Base-by-base conservation (phyloP, 2,329 filamentous ascomycete species). In the Paracorniculantispora psalliotae region DNA sequence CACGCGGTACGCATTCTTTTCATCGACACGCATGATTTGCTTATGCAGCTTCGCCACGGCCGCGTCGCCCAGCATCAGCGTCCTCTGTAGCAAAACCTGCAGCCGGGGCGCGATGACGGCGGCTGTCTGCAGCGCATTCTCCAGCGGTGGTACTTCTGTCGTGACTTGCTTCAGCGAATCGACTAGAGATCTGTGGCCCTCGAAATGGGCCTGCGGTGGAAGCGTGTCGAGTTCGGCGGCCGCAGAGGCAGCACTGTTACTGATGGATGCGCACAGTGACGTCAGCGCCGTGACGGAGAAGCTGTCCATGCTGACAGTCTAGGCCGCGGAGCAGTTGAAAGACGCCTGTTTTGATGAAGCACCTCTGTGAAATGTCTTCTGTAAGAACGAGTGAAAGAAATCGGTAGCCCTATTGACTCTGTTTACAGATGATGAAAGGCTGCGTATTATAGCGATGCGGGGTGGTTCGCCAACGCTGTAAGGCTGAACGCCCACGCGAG, bases 271-370 rank as follows among this genome's bases (percentile, higher is more conserved):
- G 52, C 68, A 69, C 10, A 68, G 64, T 0, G 71, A 68, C 3
- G 69, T 69, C 10, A 73, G 59, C n/a, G 71, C 69, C 4, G 68
- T 63, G 44, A 69, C 66, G 12, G 72, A 72, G 65, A 72, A 74
- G 52, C 70, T 67, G 57, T 72, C 67, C 72, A 72, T 73, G 35
- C 30, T 33, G 30, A n/a, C n/a, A n/a, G n/a, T n/a, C n/a, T n/a
- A n/a, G n/a, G n/a, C n/a, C n/a, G n/a, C n/a, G n/a, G n/a, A n/a
- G n/a, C n/a, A n/a, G n/a, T n/a, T n/a, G n/a, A n/a, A n/a, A n/a
- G n/a, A n/a, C n/a, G n/a, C n/a, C n/a, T n/a, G n/a, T n/a, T n/a
- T n/a, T n/a, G n/a, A n/a, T n/a, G n/a, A n/a, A n/a, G n/a, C n/a
- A n/a, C n/a, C n/a, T n/a, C n/a, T n/a, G n/a, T n/a, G n/a, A n/a